Evolutionary conservation across 345 rosid species (phyloP), one percentile per base, ranked within the genome.

Genomic region (Viola odorata): DNA sequence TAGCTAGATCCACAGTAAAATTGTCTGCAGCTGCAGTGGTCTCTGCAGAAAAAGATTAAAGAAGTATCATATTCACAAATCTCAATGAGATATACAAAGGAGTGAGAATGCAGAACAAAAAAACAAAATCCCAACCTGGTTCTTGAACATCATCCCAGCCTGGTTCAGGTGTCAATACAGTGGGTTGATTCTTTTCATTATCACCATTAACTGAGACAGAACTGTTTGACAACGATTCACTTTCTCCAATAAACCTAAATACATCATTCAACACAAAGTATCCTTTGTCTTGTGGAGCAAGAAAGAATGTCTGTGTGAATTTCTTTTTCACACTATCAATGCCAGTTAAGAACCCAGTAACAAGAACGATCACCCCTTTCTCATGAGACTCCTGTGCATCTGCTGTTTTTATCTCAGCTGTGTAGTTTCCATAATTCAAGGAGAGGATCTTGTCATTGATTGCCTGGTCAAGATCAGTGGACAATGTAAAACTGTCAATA

Each of bases 241-340:
- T 72, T 39, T 84, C 97, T 51, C 73, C 97, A n/a, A 87, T 77
- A 71, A 77, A 92, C 57, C 97, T 81, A 67, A 92, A 86, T 51
- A 85, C 83, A 65, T 92, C 97, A 63, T 89, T 92, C 60, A 87
- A 73, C 72, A 92, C 97, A 74, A 85, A 92, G 78, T 84, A 89
- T 7, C 97, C 97, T 15, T 78, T 81, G 64, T 92, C 98, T 54
- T 87, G 98, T 15, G 91, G 97, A 64, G 97, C 97, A 54, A 92
- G 82, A 80, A 92, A 92, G 78, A 89, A 92, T 4, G 89, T 76
- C 72, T 92, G 97, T 13, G 88, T 70, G 66, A 92, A 92, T 69
- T 89, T 87, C 82, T 85, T 85, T 74, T 73, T 82, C 73, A 83
- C 74, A 62, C 78, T 77, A 71, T 87, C 95, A 41, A 73, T 85